Conservation (phyloP, 148 eudicot genomes). For the Gaultheria prostrata region DNA sequence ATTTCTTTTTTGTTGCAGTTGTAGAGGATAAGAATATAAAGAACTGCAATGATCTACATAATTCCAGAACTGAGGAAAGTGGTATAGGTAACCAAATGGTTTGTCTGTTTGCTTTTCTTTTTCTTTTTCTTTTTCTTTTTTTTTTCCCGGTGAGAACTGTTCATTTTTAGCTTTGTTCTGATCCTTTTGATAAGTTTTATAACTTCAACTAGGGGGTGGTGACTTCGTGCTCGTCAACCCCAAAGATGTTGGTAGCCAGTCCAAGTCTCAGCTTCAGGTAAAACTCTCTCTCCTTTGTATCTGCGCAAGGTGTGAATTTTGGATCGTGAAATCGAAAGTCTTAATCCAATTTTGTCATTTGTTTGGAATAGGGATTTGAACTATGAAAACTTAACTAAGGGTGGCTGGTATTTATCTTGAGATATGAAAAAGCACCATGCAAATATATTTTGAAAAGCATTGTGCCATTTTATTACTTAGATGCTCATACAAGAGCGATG, state of each 20-base stretch:
- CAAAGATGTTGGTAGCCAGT: constrained; percentile 52
- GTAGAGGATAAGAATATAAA: constrained; percentile 24
- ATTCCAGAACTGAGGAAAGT: constrained; percentile 15
- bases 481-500: not conserved
- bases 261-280: constrained; percentile 69
- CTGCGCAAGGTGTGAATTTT: not conserved
- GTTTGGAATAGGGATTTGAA: constrained; percentile 4
- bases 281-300: not conserved
- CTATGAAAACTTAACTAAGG: not conserved
- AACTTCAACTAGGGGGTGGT: constrained; percentile 32
- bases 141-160: not conserved
- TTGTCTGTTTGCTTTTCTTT: not conserved
- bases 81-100: constrained; percentile 21
- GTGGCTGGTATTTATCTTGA: not conserved
- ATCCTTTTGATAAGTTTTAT: not conserved
- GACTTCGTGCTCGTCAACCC: constrained; percentile 62
- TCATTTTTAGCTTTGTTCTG: not conserved
- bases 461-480: not conserved
- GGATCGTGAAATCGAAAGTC: not conserved
- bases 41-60: constrained; percentile 14
- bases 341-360: not conserved
- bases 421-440: not conserved
- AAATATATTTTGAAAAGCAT: not conserved
- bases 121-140: not conserved
- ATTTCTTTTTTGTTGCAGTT: constrained; percentile 30